phyloP scores from a whole-genome alignment of 306 rosid genomes.

The Rosa multiflora region DNA sequence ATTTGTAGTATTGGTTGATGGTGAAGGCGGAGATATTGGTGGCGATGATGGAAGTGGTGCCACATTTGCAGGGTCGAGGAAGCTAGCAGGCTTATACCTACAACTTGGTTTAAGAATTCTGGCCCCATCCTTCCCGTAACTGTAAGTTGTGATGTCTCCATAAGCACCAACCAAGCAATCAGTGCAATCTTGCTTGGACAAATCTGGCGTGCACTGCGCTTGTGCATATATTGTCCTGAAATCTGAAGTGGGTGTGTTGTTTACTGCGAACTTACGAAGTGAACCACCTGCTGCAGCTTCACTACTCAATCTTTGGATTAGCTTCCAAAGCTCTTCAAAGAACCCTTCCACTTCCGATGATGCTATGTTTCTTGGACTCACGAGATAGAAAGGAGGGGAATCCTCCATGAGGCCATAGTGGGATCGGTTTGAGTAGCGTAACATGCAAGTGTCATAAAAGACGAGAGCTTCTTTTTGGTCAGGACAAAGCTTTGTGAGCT shows the following conservation, averaged over 20 bases:
- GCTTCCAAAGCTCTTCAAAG: background rate
- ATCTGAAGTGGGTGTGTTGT: background rate
- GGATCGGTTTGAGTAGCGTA: slow-evolving; percentile 21
- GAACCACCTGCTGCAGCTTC: slow-evolving; percentile 1
- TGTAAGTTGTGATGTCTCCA: background rate
- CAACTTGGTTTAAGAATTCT: slow-evolving; percentile 15
- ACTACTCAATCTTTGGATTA: background rate
- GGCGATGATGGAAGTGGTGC: background rate
- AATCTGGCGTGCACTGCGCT: slow-evolving; percentile 25
- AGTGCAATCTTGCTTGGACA: background rate
- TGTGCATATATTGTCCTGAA: slow-evolving; percentile 3
- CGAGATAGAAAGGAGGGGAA: background rate
- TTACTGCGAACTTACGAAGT: background rate
- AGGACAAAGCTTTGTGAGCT: background rate
- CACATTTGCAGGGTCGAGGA: background rate
- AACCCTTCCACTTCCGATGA: background rate
- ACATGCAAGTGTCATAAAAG: background rate
- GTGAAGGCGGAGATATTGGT: background rate
- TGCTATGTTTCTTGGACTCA: background rate
- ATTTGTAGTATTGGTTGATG: background rate
- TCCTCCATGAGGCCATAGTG: background rate
- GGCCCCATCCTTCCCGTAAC: background rate
- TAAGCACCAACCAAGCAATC: background rate
- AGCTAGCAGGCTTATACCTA: background rate
- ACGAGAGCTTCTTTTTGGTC: background rate